A percentile compares a stretch with the other conserved stretches of the same genome.
Evolutionary conservation across 2,329 filamentous ascomycete species (phyloP).

Genomic region (Penicillium sp.): DNA sequence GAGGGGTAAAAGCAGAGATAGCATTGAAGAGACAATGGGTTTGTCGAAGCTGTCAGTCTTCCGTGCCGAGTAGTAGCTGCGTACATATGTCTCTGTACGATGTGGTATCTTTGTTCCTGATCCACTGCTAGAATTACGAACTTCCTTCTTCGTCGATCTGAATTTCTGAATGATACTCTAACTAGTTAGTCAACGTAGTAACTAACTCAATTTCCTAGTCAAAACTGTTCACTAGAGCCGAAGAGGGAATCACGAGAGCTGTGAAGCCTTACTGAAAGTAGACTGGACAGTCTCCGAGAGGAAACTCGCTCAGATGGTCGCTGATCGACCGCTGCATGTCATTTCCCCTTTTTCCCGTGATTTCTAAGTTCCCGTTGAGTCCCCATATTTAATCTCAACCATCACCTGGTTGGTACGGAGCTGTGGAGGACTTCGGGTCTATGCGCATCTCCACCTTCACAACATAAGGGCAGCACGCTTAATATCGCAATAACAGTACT

Average conservation of each 20-base stretch:
- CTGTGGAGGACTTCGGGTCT: slow-evolving; percentile 2
- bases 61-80: neutral
- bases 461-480: neutral
- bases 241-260: neutral
- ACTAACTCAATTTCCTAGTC: neutral
- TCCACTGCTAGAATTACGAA: slow-evolving; percentile 1
- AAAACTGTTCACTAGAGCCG: neutral
- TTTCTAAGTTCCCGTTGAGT: slow-evolving; percentile 7
- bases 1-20: neutral
- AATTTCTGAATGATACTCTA: slow-evolving; percentile 1
- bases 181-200: too few relatives aligned
- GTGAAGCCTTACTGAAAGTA: neutral
- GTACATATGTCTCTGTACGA: too few relatives aligned
- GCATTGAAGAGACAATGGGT: neutral
- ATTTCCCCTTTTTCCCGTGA: slow-evolving; percentile 18
- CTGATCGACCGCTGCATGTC: slow-evolving; percentile 28
- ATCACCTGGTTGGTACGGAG: too few relatives aligned
- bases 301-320: neutral
- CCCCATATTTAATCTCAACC: slow-evolving; percentile 6
- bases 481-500: too few relatives aligned
- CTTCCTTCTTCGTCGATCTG: neutral
- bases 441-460: neutral
- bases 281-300: slow-evolving; percentile 5
- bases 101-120: neutral
- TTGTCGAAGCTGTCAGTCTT: too few relatives aligned